Percentiles rank a stretch among this genome's conserved stretches.
Evolutionary conservation across 352 stramenopile genomes (phyloP).

Genomic region (Globisporangium radiosum): DNA sequence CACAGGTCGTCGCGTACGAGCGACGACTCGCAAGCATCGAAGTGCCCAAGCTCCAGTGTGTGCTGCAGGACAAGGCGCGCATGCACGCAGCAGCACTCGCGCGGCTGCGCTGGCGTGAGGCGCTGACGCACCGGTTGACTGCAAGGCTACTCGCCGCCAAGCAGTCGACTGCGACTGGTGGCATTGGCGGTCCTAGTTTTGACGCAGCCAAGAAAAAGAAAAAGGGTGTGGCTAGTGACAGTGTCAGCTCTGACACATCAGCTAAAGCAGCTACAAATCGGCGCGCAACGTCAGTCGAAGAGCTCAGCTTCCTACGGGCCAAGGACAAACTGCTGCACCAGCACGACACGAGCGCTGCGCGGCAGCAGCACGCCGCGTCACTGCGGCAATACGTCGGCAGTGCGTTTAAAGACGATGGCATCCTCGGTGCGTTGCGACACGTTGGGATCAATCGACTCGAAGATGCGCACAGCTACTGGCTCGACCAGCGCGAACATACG

Average conservation of each 20-base stretch:
- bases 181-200: background rate
- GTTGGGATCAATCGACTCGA: constrained; percentile 77
- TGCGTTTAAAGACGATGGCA: constrained; percentile 63
- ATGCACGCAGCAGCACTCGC: constrained; percentile 62
- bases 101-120: constrained; percentile 58
- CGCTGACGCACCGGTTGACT: constrained; percentile 48
- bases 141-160: constrained; percentile 8
- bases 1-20: constrained; percentile 67
- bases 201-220: too few species aligned
- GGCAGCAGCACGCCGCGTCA: constrained; percentile 49
- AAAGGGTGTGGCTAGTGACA: too few species aligned
- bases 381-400: constrained; percentile 69
- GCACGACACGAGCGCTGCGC: constrained; percentile 49
- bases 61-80: constrained; percentile 56
- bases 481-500: constrained; percentile 70
- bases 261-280: background rate
- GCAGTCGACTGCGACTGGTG: background rate
- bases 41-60: constrained; percentile 54
- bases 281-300: constrained; percentile 13
- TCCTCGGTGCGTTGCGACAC: constrained; percentile 63
- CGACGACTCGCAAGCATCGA: constrained; percentile 49
- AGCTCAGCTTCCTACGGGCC: constrained; percentile 44
- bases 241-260: background rate
- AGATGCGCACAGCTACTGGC: constrained; percentile 66
- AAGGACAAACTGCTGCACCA: constrained; percentile 79